These are phyloP conservation scores for Collybia mongolica DNA, from an alignment of 768 basidiomycete genomes.

Conservation along the genomic window DNA sequence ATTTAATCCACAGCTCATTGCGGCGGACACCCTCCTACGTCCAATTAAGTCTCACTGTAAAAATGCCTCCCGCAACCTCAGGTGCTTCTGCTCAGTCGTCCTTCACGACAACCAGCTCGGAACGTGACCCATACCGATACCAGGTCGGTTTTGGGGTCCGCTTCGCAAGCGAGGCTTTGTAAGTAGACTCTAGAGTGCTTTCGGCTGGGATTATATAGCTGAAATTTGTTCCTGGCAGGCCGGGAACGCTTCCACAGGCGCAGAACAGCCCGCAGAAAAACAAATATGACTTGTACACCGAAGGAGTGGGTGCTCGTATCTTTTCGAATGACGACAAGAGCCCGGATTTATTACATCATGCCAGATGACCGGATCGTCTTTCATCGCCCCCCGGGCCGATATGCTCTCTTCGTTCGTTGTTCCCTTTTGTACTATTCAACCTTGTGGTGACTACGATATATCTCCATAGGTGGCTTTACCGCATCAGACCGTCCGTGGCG, in stretches of 20 bases:
- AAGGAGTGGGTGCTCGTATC: conserved; percentile 40
- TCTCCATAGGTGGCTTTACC: conserved; percentile 55
- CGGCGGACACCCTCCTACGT: no score
- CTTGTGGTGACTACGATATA: background rate
- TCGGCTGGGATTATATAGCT: background rate
- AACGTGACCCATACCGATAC: conserved; percentile 54
- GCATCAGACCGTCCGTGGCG: conserved; percentile 66
- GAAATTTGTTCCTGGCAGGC: conserved; percentile 27
- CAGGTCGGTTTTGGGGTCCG: conserved; percentile 59
- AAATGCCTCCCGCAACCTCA: conserved; percentile 2
- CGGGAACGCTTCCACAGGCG: conserved; percentile 52
- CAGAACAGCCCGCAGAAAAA: conserved; percentile 64
- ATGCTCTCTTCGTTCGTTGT: conserved; percentile 47
- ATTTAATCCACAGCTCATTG: no score
- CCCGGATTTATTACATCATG: background rate
- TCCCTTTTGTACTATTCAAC: background rate
- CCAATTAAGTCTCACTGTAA: no score
- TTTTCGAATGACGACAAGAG: background rate
- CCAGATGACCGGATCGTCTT: conserved; percentile 61
- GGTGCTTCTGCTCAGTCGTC: conserved; percentile 39
- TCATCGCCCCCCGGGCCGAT: conserved; percentile 55
- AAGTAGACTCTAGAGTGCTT: conserved; percentile 20
- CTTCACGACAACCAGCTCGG: conserved; percentile 33
- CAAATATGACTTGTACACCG: conserved; percentile 63
- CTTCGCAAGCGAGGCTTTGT: conserved; percentile 58